Conservation (phyloP, 495 filamentous ascomycete species). For the Penicillium simplicissimum region DNA sequence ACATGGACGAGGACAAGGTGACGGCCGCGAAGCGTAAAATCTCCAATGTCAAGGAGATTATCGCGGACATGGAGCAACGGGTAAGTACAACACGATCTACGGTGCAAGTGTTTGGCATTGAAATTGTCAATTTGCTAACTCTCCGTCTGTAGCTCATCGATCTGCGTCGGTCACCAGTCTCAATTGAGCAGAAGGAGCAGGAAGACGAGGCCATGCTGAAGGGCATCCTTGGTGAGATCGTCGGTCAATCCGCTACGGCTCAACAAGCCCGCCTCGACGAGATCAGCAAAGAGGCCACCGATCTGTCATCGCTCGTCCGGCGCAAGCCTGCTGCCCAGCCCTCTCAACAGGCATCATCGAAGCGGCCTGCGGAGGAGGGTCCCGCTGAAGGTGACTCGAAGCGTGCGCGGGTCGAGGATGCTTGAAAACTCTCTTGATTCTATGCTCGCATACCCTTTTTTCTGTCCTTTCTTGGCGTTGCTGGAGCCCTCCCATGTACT, state of each 20-base stretch:
- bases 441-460: not conserved
- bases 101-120: not conserved
- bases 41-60: constrained; percentile 80
- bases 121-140: constrained; percentile 13
- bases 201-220: constrained; percentile 52
- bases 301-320: constrained; percentile 80
- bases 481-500: constrained; percentile 3
- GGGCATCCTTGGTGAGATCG: constrained; percentile 71
- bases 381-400: constrained; percentile 31
- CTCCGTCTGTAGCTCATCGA: constrained; percentile 62
- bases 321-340: constrained; percentile 58
- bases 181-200: constrained; percentile 54
- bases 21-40: constrained; percentile 66
- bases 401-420: constrained; percentile 31
- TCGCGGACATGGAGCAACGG: constrained; percentile 83
- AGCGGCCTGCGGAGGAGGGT: constrained; percentile 34
- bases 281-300: constrained; percentile 76
- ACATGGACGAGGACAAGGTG: constrained; percentile 45
- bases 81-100: constrained; percentile 42
- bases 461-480: constrained; percentile 2
- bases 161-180: constrained; percentile 68
- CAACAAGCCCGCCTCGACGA: constrained; percentile 71
- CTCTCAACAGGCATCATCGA: constrained; percentile 22
- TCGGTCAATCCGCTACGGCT: constrained; percentile 64
- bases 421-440: not conserved